Base-by-base conservation (phyloP, 2,329 filamentous ascomycete genomes). In the Seiridium cupressi region DNA sequence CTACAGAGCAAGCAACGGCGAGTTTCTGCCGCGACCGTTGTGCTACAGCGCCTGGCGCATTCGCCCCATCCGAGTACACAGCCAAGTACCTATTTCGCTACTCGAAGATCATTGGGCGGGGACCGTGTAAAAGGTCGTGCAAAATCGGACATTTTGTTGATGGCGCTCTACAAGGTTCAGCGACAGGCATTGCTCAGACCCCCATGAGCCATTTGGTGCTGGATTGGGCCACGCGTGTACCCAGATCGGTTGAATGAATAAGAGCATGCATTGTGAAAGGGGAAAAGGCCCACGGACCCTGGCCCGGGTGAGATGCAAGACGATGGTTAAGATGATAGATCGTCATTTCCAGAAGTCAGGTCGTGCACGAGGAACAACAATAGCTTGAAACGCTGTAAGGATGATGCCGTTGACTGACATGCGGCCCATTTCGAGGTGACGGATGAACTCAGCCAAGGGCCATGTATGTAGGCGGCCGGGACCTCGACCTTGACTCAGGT, bases 311-410 rank as follows among this genome's bases (percentile, higher is more conserved):
- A 47, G n/a, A 48, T 18, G 55, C 42, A 36, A 47, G 26, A 13
- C 36, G 10, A 13, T 10, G 31, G 34, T 32, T 44, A 13, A 57
- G 44, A 47, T 48, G 55, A 38, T 35, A 57, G 55, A 57, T 48
- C 35, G 18, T 49, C 47, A 49, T 49, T 32, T 32, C 47, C 32
- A 49, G 35, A 49, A 42, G 48, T 5, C 44, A 48, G 34, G 10
- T 26, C 18, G 18, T 26, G 18, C 18, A 26, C 18, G 18, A 26
- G 53, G 8, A 32, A 38, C 53, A 55, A 61, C 62, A 63, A 61
- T 66, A 66, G 64, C 59, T 70, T 71, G 69, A 71, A 72, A 71
- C 68, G 65, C 68, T 36, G 31, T 32, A 67, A 66, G 66, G 65
- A 66, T 66, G 63, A 64, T 65, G 62, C 61, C 18, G 42, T 9